Conservation (phyloP, 2,329 filamentous ascomycete species). For the Nannizziopsis barbatae region DNA sequence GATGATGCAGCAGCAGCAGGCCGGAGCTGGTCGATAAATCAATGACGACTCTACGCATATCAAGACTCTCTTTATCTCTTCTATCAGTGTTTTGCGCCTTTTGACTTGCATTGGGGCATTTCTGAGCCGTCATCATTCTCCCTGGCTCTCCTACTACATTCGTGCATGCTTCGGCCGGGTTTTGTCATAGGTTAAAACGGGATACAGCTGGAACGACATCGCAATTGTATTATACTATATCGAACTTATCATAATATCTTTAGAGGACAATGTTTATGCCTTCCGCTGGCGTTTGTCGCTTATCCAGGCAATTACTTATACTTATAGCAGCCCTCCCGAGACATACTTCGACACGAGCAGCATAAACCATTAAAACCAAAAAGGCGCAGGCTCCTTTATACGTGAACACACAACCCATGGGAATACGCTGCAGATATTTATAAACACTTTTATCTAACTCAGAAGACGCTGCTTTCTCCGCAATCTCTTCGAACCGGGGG, state of each 20-base stretch:
- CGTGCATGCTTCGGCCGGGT: constrained; percentile 1
- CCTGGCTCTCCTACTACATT: neutral
- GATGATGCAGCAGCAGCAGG: constrained; percentile 51
- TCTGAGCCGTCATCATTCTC: neutral
- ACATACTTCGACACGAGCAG: too few species aligned
- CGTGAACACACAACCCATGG: too few species aligned
- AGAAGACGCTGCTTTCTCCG: too few species aligned
- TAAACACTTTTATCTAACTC: too few species aligned
- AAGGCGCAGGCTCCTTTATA: too few species aligned
- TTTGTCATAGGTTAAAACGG: constrained; percentile 1
- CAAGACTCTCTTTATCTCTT: neutral
- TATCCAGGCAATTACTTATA: too few species aligned
- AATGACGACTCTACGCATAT: neutral
- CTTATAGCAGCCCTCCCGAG: too few species aligned
- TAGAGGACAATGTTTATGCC: neutral
- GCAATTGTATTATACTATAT: constrained; percentile 7
- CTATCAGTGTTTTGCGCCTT: neutral
- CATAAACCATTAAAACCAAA: too few species aligned
- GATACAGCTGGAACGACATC: constrained; percentile 5
- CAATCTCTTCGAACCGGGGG: too few species aligned
- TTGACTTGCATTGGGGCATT: neutral
- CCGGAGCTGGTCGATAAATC: constrained; percentile 29
- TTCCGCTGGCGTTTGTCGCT: neutral
- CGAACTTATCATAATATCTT: constrained; percentile 3
- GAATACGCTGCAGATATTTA: too few species aligned